Evolutionary conservation across 257 asterid genomes (phyloP), one percentile per base, ranked within the genome.

Genomic region (Gentiana dahurica): DNA sequence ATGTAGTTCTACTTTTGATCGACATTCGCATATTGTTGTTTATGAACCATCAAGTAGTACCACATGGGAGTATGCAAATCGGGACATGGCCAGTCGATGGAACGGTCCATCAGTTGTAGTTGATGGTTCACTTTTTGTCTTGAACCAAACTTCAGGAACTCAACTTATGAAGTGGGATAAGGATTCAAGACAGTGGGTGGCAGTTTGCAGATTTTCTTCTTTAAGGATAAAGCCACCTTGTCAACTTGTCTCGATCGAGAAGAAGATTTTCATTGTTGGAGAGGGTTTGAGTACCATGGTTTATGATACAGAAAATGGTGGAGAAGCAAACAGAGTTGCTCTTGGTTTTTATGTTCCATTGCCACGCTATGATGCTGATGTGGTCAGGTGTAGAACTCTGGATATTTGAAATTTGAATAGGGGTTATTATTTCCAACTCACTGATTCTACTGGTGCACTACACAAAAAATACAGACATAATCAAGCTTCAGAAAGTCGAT

Each of bases 151-250:
- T 51, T 79, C 82, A 4, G 89, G 94, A 49, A 62, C 79, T 49
- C 79, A 77, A 65, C 51, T 89, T 81, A 79, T 80, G 85, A 76
- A 63, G 84, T 86, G 95, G 97, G 64, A 63, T 65, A 72, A 68
- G 66, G 88, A 75, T 36, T 61, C 8, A 3, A 59, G 81, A 47
- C 80, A 74, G 39, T 83, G 95, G 89, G 55, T 68, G 9, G 77
- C 79, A n/a, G 70, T 75, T 2, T 60, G 76, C 56, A 76, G 88
- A 69, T 69, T 89, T 58, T 79, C 89, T 33, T 62, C 66, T 55
- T 70, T 60, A 70, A 59, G 68, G 51, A 55, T 60, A 2, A 60
- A 55, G 51, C 94, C 89, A 34, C 94, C 89, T 2, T 86, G 89
- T 58, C 82, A 71, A 38, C 82, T 81, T 7, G 81, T 73, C 62